Conservation (phyloP, 2,329 filamentous ascomycete species). For the Coniella lustricola region DNA sequence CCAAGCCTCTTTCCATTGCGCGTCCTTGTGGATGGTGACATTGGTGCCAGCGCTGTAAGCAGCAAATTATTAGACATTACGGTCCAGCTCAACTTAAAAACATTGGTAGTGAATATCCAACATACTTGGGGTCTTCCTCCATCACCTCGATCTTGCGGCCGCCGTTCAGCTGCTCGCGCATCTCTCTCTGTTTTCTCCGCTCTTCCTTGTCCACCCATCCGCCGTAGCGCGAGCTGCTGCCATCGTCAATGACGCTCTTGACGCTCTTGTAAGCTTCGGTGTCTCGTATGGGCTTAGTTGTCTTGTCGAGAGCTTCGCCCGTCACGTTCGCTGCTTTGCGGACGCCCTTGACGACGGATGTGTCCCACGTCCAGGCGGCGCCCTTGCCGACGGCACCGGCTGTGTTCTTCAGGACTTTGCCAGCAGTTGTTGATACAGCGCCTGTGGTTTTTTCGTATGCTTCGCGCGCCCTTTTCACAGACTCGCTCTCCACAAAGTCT, state of each 20-base stretch:
- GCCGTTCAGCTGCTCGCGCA: slow-evolving; percentile 57
- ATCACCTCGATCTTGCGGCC: slow-evolving; percentile 50
- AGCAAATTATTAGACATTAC: slow-evolving; percentile 24
- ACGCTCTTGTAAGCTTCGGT: slow-evolving; percentile 93
- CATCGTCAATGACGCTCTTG: slow-evolving; percentile 94
- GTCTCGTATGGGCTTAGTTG: slow-evolving; percentile 87
- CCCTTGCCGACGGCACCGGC: slow-evolving; percentile 83
- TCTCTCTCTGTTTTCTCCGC: slow-evolving; percentile 69
- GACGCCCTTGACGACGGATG: slow-evolving; percentile 82
- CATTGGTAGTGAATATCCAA: slow-evolving; percentile 20
- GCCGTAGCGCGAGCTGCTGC: slow-evolving; percentile 90
- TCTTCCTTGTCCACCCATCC: slow-evolving; percentile 98
- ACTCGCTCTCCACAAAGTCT: slow-evolving; percentile 88
- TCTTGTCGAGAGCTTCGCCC: slow-evolving; percentile 82
- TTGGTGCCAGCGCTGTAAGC: slow-evolving; percentile 76
- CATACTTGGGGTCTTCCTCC: slow-evolving; percentile 84
- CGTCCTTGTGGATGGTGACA: slow-evolving; percentile 91
- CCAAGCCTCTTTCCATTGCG: slow-evolving; percentile 98
- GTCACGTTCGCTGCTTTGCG: slow-evolving; percentile 80
- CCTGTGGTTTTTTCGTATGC: slow-evolving; percentile 84
- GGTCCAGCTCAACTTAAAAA: slow-evolving; percentile 9
- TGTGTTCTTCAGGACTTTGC: slow-evolving; percentile 75
- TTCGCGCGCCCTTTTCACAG: slow-evolving; percentile 74
- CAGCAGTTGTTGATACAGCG: slow-evolving; percentile 70
- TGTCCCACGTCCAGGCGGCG: slow-evolving; percentile 96